Evolutionary conservation across 768 basidiomycete species (phyloP), one percentile per base, ranked within the genome.

Genomic region (Boletus rubropictus): DNA sequence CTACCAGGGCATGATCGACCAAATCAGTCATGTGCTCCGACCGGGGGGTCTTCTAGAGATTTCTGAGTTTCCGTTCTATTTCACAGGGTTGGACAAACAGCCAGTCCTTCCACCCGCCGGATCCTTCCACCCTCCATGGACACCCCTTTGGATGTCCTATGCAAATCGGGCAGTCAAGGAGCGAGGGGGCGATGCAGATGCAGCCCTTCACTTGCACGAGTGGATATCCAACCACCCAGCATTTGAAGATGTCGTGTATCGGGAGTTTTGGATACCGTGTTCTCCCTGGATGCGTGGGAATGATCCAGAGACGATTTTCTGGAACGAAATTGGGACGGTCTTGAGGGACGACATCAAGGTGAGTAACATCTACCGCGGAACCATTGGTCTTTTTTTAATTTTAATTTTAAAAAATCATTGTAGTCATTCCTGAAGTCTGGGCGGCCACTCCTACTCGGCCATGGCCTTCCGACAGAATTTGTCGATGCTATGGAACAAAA

Each of bases 21-120:
- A 88, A 42, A 81, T 86, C 38, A 70, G 73, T 29, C 77, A 74
- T 44, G 77, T 82, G 39, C 72, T 90, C 35, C 77, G 84, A 37
- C 85, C 86, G 1, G 79, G 80, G 21, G 88, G 88, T 25, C 70
- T 89, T 25, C 60, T 86, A 48, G 72, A 82, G 42, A 51, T 88
- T 14, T 67, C 76, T 44, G 88, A 90, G 67, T 85, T 79, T 57
- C 84, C 85, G 42, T 89, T 85, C 58, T 60, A 67, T 47, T 68
- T 78, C n/a, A 81, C 86, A 54, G 82, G 80, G 53, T 47, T 47
- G 15, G 65, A 83, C 48, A 72, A 73, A 53, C 60, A 61, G 18
- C 71, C 69, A 4, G 63, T 82, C 33, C 58, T 72, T n/a, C 56
- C 71, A 2, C 70, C 71, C 6, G 67, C 72, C 0, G 66, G 73